phyloP scores from a whole-genome alignment of 2,329 filamentous ascomycete species.

The Claviceps citrina region DNA sequence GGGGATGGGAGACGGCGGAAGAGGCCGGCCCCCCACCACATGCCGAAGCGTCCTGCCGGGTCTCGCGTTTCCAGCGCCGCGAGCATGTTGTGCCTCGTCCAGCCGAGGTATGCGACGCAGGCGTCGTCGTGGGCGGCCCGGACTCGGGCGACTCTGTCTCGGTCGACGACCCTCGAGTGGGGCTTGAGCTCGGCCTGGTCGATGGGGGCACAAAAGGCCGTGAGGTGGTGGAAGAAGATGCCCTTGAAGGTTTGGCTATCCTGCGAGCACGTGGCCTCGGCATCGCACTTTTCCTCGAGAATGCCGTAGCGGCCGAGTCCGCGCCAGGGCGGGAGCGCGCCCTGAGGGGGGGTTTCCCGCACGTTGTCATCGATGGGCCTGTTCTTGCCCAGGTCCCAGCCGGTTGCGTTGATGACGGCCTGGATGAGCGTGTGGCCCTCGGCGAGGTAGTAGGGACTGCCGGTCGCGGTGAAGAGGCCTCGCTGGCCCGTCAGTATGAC shows the following conservation, averaged over 20 bases:
- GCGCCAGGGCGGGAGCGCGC: constrained; percentile 42
- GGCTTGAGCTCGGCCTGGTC: constrained; percentile 17
- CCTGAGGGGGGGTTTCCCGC: constrained; percentile 16
- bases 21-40: constrained; percentile 64
- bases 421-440: constrained; percentile 69
- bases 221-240: constrained; percentile 83
- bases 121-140: constrained; percentile 35
- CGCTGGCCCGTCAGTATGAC: constrained; percentile 71
- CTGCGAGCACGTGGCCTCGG: constrained; percentile 58
- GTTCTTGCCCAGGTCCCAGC: constrained; percentile 43
- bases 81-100: constrained; percentile 64
- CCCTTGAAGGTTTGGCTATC: constrained; percentile 85
- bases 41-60: constrained; percentile 55
- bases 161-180: constrained; percentile 5
- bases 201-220: constrained; percentile 58
- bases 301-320: constrained; percentile 68
- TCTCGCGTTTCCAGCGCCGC: constrained; percentile 61
- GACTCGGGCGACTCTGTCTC: constrained; percentile 15
- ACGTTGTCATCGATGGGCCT: constrained; percentile 27
- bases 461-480: constrained; percentile 66
- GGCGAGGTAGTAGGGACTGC: constrained; percentile 51
- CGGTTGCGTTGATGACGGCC: constrained; percentile 62
- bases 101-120: constrained; percentile 53
- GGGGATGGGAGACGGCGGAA: constrained; percentile 18
- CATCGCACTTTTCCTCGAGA: constrained; percentile 73